These are phyloP conservation scores for Gleditsia sinensis DNA, from an alignment of 306 rosid species.

Conservation along the genomic window DNA sequence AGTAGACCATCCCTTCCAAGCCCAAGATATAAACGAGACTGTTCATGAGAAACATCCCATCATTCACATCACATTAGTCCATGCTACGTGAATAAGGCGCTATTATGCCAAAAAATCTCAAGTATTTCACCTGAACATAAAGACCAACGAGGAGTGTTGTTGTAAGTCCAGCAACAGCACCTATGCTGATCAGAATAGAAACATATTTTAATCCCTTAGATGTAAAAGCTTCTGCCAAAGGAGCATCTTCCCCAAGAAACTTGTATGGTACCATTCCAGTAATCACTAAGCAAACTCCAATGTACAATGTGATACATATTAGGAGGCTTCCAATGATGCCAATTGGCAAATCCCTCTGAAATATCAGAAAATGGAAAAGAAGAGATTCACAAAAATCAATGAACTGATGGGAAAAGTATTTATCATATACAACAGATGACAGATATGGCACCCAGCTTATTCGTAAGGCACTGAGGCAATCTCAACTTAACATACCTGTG, in stretches of 20 bases:
- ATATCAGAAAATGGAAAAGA: constrained; percentile 16
- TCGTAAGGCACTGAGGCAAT: constrained; percentile 33
- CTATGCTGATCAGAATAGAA: constrained; percentile 80
- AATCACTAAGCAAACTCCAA: constrained; percentile 91
- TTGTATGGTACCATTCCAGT: constrained; percentile 97
- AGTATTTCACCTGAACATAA: constrained; percentile 83
- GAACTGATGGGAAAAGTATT: constrained; percentile 4
- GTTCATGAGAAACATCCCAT: constrained; percentile 48
- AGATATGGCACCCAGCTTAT: constrained; percentile 27
- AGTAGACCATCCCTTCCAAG: constrained; percentile 96
- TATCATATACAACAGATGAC: constrained; percentile 3
- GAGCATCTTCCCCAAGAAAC: constrained; percentile 91
- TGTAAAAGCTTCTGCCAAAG: constrained; percentile 89
- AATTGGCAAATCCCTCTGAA: constrained; percentile 95
- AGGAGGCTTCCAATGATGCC: constrained; percentile 96
- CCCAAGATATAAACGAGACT: constrained; percentile 98
- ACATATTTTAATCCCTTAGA: constrained; percentile 89
- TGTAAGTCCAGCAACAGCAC: constrained; percentile 97
- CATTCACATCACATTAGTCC: constrained; percentile 28
- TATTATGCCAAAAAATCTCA: constrained; percentile 32
- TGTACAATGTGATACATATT: constrained; percentile 72
- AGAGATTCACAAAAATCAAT: constrained; percentile 13
- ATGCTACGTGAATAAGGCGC: constrained; percentile 32
- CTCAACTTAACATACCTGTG: constrained; percentile 61
- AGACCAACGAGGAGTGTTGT: constrained; percentile 97